A percentile compares a stretch with the other conserved stretches of the same genome.
Conservation (phyloP, 1,139 yeast genomes). For the Taphrina flavorubra region DNA sequence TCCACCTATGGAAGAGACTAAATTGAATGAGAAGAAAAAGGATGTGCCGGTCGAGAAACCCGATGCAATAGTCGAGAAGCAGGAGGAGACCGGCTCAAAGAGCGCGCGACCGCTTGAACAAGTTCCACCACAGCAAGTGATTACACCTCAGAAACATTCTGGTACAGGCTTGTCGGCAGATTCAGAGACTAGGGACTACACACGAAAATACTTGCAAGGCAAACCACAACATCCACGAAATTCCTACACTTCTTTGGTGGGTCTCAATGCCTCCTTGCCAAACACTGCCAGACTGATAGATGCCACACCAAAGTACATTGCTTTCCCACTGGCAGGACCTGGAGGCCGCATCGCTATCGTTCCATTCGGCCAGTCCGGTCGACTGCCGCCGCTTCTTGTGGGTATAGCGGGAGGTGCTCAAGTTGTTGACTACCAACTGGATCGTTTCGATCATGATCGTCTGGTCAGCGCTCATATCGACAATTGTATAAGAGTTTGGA, state of each 20-base stretch:
- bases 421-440: constrained; percentile 34
- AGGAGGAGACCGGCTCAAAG: background rate
- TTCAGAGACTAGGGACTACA: constrained; percentile 18
- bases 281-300: constrained; percentile 38
- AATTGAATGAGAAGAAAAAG: constrained; percentile 3
- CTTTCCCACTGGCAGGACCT: constrained; percentile 35
- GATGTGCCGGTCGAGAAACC: constrained; percentile 14
- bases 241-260: constrained; percentile 32
- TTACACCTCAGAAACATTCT: background rate
- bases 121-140: background rate
- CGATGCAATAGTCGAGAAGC: constrained; percentile 1
- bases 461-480: constrained; percentile 36
- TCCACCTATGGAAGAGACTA: constrained; percentile 24
- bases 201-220: constrained; percentile 34
- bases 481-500: constrained; percentile 29
- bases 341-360: constrained; percentile 34
- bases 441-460: constrained; percentile 22
- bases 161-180: background rate
- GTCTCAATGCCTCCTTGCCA: constrained; percentile 35
- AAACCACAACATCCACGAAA: constrained; percentile 31
- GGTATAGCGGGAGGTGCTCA: constrained; percentile 35
- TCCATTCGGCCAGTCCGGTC: constrained; percentile 15
- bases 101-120: background rate
- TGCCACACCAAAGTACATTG: constrained; percentile 19
- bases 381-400: constrained; percentile 28